Evolutionary conservation across 2,329 filamentous ascomycete genomes (phyloP).

Genomic region (Fusarium sp.): DNA sequence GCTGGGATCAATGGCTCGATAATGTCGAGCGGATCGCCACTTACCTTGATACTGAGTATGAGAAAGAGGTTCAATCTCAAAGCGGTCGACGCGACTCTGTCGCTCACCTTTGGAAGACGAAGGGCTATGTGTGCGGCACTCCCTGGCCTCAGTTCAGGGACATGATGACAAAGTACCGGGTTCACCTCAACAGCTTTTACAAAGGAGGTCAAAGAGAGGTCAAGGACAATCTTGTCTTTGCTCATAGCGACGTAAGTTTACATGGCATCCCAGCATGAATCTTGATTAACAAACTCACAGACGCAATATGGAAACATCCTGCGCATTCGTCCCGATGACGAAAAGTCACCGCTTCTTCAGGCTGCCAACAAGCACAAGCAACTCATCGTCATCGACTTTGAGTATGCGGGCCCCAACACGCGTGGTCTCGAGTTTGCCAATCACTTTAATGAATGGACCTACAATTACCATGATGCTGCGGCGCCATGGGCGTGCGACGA

Average conservation of each 20-base stretch:
- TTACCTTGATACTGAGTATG: slow-evolving; percentile 71
- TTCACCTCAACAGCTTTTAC: slow-evolving; percentile 80
- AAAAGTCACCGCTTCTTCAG: slow-evolving; percentile 88
- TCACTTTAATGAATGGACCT: slow-evolving; percentile 98
- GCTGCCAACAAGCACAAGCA: slow-evolving; percentile 96
- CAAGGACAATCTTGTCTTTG: slow-evolving; percentile 86
- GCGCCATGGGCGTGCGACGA: slow-evolving; percentile 78
- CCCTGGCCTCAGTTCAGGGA: slow-evolving; percentile 85
- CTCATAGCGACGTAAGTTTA: slow-evolving; percentile 91
- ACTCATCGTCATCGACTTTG: slow-evolving; percentile 97
- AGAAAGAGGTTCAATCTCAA: slow-evolving; percentile 54
- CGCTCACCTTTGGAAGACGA: slow-evolving; percentile 73
- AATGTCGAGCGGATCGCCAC: slow-evolving; percentile 73
- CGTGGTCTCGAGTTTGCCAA: slow-evolving; percentile 95
- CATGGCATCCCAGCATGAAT: not conserved
- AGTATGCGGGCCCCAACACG: slow-evolving; percentile 92
- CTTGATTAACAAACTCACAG: slow-evolving; percentile 60
- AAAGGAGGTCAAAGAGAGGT: slow-evolving; percentile 74
- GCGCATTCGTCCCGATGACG: slow-evolving; percentile 75
- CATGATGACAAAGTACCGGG: slow-evolving; percentile 82
- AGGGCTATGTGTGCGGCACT: slow-evolving; percentile 84
- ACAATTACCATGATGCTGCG: slow-evolving; percentile 89
- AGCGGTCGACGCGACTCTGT: slow-evolving; percentile 45
- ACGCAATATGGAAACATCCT: slow-evolving; percentile 99
- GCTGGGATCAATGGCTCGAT: slow-evolving; percentile 93